phyloP scores from a whole-genome alignment of 2,329 filamentous ascomycete genomes.

The Pyrenochaeta sp. region DNA sequence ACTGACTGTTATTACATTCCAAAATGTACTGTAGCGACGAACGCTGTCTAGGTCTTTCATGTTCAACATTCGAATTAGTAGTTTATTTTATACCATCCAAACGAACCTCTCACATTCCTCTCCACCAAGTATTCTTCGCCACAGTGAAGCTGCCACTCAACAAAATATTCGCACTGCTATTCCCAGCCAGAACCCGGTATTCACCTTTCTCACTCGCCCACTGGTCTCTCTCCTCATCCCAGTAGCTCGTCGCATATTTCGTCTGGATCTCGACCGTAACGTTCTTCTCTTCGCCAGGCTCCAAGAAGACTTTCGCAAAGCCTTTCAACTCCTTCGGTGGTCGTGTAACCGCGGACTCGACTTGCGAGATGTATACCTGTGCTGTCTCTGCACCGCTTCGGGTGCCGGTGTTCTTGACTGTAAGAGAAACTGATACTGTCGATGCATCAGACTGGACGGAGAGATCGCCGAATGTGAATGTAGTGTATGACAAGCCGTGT shows the following conservation, averaged over 20 bases:
- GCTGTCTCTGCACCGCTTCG: slow-evolving; percentile 59
- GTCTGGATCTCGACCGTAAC: slow-evolving; percentile 64
- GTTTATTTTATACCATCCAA: no score
- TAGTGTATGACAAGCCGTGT: slow-evolving; percentile 80
- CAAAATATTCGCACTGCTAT: slow-evolving; percentile 62
- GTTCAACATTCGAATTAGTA: no score
- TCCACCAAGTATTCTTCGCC: slow-evolving; percentile 71
- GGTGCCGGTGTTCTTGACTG: slow-evolving; percentile 66
- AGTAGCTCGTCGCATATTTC: slow-evolving; percentile 74
- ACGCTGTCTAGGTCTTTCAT: no score
- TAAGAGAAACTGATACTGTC: slow-evolving; percentile 53
- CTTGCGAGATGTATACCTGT: slow-evolving; percentile 57
- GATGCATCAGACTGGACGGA: slow-evolving; percentile 53
- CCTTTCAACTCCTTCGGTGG: slow-evolving; percentile 67
- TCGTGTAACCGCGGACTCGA: slow-evolving; percentile 29
- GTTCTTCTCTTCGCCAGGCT: slow-evolving; percentile 62
- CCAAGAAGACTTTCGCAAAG: slow-evolving; percentile 65
- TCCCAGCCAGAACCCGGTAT: slow-evolving; percentile 68
- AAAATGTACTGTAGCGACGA: no score
- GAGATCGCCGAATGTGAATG: slow-evolving; percentile 62
- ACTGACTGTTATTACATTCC: no score
- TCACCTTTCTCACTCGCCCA: slow-evolving; percentile 68
- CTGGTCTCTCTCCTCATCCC: slow-evolving; percentile 66
- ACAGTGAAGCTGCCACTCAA: slow-evolving; percentile 65
- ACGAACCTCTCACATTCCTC: slow-evolving; percentile 54